Base-by-base conservation (phyloP, 2,329 filamentous ascomycete genomes). In the Dactylella cylindrospora region DNA sequence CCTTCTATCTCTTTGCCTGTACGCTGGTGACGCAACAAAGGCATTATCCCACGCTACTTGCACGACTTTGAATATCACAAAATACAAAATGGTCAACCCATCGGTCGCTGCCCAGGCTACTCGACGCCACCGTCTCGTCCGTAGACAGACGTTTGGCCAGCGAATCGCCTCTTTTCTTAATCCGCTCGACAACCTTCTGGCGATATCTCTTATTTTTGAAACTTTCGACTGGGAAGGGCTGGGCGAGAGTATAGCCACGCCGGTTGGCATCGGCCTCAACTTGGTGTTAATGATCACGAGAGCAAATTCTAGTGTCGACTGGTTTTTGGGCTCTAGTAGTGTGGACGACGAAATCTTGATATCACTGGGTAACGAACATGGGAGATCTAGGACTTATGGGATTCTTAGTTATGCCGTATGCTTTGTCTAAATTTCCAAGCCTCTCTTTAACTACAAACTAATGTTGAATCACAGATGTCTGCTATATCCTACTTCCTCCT, bases 131-230 rank as follows among this genome's bases (percentile, higher is more conserved):
- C 84, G 85, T 70, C 80, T 95, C 65, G 84, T 98, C 68, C 89
- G 93, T 71, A 84, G 83, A 69, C 83, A 82, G 71, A 85, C 93
- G 72, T 80, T 95, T 67, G 72, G 76, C 23, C 86, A 97, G 78
- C 88, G 91, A 72, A 80, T 97, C 72, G 83, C 83, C 71, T 79
- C 86, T 53, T 83, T 83, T 72, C 76, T 96, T 59, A 91, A 97
- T 70, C 89, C 88, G 2, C 85, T 87, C 76, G 93, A 98, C 74
- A 87, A 91, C 70, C 76, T 93, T 49, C 82, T 98, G 13, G 95
- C 89, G 86, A 74, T 95, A 1, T 94, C 88, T 0, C 91, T 97
- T 72, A 88, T 95, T 74, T 80, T 98, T 61, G 90, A 96, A 71
- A 89, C 89, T 22, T 84, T 86, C 70, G 88, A 95, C 68, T 94